Evolutionary conservation across 768 basidiomycete genomes (phyloP).

Genomic region (Butyriboletus loyo): DNA sequence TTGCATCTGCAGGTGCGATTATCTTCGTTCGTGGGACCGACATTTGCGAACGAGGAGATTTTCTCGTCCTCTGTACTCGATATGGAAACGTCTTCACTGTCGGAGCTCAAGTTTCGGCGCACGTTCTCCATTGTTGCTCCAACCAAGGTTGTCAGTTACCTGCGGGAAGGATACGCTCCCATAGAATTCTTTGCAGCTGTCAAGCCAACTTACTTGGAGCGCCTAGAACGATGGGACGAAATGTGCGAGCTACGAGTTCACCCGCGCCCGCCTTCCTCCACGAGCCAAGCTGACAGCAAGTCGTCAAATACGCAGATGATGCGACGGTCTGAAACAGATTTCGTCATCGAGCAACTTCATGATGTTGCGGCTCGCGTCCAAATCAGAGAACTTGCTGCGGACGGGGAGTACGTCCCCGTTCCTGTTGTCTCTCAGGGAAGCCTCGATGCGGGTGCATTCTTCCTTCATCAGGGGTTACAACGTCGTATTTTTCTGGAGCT

Average conservation of each 20-base stretch:
- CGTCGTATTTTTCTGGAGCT: constrained; percentile 74
- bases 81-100: constrained; percentile 64
- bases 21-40: constrained; percentile 79
- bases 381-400: constrained; percentile 80
- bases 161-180: constrained; percentile 75
- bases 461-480: constrained; percentile 91
- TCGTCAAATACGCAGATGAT: constrained; percentile 58
- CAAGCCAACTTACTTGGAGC: constrained; percentile 79
- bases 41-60: constrained; percentile 71
- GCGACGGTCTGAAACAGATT: constrained; percentile 92
- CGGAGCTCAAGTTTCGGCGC: constrained; percentile 80
- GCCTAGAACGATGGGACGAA: constrained; percentile 92
- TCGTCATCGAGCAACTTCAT: constrained; percentile 82
- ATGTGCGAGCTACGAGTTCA: constrained; percentile 71
- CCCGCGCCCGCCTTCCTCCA: constrained; percentile 34
- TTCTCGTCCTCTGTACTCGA: constrained; percentile 75
- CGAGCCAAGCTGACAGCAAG: constrained; percentile 34
- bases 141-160: constrained; percentile 65
- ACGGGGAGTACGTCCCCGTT: constrained; percentile 81
- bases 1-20: constrained; percentile 87
- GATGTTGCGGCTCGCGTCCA: constrained; percentile 89
- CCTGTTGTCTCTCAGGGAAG: constrained; percentile 73
- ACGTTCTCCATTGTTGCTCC: constrained; percentile 77
- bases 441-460: constrained; percentile 83
- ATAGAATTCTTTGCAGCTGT: constrained; percentile 89